These are phyloP conservation scores for Microbotryomycetes sp. DNA, from an alignment of 1,284 basidiomycete species.

Conservation along the genomic window DNA sequence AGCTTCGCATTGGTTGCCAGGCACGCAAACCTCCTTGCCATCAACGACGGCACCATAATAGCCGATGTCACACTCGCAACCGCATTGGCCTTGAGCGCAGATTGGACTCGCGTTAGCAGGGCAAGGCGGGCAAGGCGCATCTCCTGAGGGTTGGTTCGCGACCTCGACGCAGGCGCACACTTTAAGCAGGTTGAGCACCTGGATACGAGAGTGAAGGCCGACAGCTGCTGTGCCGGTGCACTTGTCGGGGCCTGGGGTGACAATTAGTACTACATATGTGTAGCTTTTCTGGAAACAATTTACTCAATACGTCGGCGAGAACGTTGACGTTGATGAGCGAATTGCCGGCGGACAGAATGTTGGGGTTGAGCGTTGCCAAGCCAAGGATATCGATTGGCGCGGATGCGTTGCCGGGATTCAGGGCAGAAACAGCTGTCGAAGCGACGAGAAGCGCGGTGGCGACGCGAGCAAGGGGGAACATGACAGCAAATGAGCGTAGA, in stretches of 20 bases:
- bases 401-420: background rate
- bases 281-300: background rate
- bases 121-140: background rate
- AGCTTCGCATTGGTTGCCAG: background rate
- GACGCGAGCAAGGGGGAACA: constrained; percentile 1
- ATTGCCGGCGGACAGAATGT: constrained; percentile 1
- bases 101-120: constrained; percentile 1
- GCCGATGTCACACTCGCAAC: background rate
- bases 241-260: background rate
- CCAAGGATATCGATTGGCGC: background rate
- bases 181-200: background rate
- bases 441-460: background rate
- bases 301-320: background rate
- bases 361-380: constrained; percentile 1
- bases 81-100: background rate
- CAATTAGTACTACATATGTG: too few relatives aligned
- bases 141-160: background rate
- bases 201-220: background rate
- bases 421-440: background rate
- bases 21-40: constrained; percentile 1
- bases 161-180: constrained; percentile 8
- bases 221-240: background rate
- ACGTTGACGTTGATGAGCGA: background rate
- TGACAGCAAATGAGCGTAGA: background rate
- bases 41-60: constrained; percentile 1